Conservation (phyloP, 441 rosid species). For the Arabidopsis lyrata region DNA sequence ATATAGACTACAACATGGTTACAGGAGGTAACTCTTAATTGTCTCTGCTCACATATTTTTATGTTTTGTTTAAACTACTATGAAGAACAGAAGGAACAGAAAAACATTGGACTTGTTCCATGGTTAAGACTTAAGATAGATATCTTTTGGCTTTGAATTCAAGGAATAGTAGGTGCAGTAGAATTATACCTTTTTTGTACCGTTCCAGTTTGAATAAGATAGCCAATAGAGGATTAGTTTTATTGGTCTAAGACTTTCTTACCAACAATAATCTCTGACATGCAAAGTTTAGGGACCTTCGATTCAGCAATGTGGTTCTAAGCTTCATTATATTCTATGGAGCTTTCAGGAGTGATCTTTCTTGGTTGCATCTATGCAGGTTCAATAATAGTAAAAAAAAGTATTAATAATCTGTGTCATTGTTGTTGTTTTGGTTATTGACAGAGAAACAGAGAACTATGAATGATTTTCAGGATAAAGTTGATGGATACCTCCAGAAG, state of each 20-base stretch:
- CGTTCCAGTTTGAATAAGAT: constrained; percentile 13
- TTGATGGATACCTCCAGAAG: constrained; percentile 80
- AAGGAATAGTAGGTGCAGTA: constrained; percentile 21
- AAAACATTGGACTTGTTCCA: background rate
- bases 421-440: constrained; percentile 31
- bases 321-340: constrained; percentile 13
- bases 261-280: constrained; percentile 9
- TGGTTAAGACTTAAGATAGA: constrained; percentile 1
- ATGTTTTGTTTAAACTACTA: constrained; percentile 18
- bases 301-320: background rate
- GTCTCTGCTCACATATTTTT: constrained; percentile 22
- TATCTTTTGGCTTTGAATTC: constrained; percentile 1
- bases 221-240: background rate
- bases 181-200: constrained; percentile 8
- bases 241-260: constrained; percentile 9
- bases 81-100: background rate
- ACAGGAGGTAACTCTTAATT: constrained; percentile 69
- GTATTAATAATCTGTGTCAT: constrained; percentile 16
- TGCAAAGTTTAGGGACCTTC: background rate
- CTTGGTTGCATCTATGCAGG: constrained; percentile 20
- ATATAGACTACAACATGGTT: constrained; percentile 72
- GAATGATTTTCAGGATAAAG: constrained; percentile 66
- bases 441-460: constrained; percentile 73
- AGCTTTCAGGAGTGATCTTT: constrained; percentile 23
- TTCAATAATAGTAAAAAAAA: constrained; percentile 11